Percentiles rank a stretch among this genome's conserved stretches.
Evolutionary conservation across 2,329 filamentous ascomycete genomes (phyloP).

Genomic region (Xylaria hypoxylon): DNA sequence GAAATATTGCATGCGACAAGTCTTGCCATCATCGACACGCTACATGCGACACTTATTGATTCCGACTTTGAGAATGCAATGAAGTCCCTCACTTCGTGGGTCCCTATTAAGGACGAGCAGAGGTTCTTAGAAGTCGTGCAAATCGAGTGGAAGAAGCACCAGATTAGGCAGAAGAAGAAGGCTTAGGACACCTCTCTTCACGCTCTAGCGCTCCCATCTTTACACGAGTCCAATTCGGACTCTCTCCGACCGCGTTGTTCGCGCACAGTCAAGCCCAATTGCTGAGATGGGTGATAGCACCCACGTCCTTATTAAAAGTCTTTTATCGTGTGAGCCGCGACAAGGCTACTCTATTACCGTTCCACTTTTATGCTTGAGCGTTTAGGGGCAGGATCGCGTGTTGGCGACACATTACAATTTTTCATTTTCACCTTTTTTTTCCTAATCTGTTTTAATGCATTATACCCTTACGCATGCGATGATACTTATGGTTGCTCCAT

Average conservation of each 20-base stretch:
- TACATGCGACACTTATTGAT: conserved; percentile 87
- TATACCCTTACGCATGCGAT: conserved; percentile 49
- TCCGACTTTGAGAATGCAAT: conserved; percentile 98
- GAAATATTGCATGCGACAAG: conserved; percentile 91
- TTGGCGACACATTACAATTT: conserved; percentile 12
- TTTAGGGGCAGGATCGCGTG: conserved; percentile 31
- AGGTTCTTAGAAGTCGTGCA: conserved; percentile 90
- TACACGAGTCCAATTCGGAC: conserved; percentile 11
- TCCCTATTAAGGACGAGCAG: conserved; percentile 94
- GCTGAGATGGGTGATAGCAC: background rate
- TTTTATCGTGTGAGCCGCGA: conserved; percentile 40
- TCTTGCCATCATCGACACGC: conserved; percentile 89
- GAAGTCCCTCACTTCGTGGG: conserved; percentile 95
- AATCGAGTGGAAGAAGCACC: conserved; percentile 82
- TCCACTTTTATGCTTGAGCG: conserved; percentile 30
- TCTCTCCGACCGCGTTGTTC: conserved; percentile 9
- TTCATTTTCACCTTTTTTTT: conserved; percentile 4
- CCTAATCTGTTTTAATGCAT: conserved; percentile 39
- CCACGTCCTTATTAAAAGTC: background rate
- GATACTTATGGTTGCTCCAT: conserved; percentile 26
- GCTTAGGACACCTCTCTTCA: conserved; percentile 46
- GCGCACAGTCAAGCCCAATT: background rate
- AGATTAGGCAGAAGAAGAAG: conserved; percentile 59
- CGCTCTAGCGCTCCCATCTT: conserved; percentile 28
- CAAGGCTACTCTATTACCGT: conserved; percentile 34